These are phyloP conservation scores for Hypoxylon rickii DNA, from an alignment of 495 filamentous ascomycete species.

Conservation along the genomic window DNA sequence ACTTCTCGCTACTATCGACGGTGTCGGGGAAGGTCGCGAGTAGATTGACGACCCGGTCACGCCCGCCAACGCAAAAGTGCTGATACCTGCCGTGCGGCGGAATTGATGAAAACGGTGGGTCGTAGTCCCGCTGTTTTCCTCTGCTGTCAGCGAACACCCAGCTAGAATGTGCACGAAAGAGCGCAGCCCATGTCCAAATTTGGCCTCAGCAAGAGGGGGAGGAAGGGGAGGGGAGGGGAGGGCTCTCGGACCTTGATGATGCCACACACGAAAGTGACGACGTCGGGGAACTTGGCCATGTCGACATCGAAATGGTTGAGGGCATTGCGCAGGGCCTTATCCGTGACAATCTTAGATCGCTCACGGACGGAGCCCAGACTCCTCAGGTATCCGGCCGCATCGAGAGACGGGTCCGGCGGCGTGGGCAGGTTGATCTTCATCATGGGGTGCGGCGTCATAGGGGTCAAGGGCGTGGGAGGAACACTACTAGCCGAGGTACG, in stretches of 20 bases:
- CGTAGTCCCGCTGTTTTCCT: slow-evolving; percentile 75
- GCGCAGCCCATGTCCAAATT: no score
- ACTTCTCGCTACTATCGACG: slow-evolving; percentile 72
- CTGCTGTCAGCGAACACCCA: slow-evolving; percentile 15
- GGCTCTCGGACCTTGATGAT: slow-evolving; percentile 83
- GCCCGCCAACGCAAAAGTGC: slow-evolving; percentile 85
- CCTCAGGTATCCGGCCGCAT: slow-evolving; percentile 89
- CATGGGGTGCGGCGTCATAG: slow-evolving; percentile 40
- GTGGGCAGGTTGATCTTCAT: slow-evolving; percentile 72
- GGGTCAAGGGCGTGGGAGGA: slow-evolving; percentile 49
- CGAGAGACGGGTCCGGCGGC: slow-evolving; percentile 85
- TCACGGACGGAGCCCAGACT: slow-evolving; percentile 90
- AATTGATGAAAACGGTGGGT: slow-evolving; percentile 81
- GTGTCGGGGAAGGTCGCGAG: slow-evolving; percentile 65
- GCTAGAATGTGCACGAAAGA: no score
- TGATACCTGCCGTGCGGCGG: slow-evolving; percentile 88
- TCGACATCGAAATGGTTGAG: slow-evolving; percentile 93
- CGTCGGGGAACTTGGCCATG: slow-evolving; percentile 82
- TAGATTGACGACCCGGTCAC: slow-evolving; percentile 74
- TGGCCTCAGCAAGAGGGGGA: no score
- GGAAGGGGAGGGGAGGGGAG: slow-evolving; percentile 10
- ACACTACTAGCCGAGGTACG: slow-evolving; percentile 46
- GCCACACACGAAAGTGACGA: slow-evolving; percentile 88
- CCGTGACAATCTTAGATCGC: slow-evolving; percentile 69
- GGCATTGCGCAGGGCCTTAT: slow-evolving; percentile 77